Evolutionary conservation across 345 rosid species (phyloP).

Genomic region (Cardamine chenopodiifolia): DNA sequence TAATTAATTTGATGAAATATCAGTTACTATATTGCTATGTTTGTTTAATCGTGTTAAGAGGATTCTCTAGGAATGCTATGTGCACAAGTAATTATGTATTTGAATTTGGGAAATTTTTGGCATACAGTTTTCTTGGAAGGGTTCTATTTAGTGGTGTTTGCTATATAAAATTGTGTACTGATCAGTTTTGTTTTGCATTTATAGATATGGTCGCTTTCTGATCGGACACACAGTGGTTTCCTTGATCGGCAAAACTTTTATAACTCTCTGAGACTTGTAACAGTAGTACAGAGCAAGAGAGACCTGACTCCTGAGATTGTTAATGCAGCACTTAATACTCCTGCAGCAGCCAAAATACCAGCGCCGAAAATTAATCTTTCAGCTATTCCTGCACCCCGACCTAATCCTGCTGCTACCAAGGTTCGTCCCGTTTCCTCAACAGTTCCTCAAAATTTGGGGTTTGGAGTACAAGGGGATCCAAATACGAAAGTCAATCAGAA

Average conservation of each 20-base stretch:
- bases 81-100: neutral
- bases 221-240: conserved; percentile 71
- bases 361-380: conserved; percentile 84
- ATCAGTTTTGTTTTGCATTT: conserved; percentile 35
- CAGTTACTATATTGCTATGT: neutral
- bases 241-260: conserved; percentile 85
- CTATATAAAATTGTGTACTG: neutral
- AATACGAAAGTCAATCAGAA: conserved; percentile 53
- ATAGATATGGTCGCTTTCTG: conserved; percentile 90
- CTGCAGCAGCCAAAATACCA: conserved; percentile 96
- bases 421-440: conserved; percentile 46
- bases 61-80: neutral
- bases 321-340: conserved; percentile 89
- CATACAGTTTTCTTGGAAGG: conserved; percentile 3
- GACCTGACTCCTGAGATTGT: conserved; percentile 92
- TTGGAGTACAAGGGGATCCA: conserved; percentile 66
- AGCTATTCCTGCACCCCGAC: conserved; percentile 54
- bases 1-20: neutral
- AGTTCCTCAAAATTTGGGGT: conserved; percentile 53
- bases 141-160: neutral
- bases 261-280: conserved; percentile 91
- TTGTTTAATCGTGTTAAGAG: neutral
- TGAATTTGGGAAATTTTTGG: conserved; percentile 6
- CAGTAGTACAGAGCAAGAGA: conserved; percentile 96
- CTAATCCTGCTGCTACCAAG: conserved; percentile 49